A percentile compares a stretch with the other conserved stretches of the same genome.
These are phyloP conservation scores for Eustoma russellianum DNA, from an alignment of 257 asterid genomes.

Conservation along the genomic window DNA sequence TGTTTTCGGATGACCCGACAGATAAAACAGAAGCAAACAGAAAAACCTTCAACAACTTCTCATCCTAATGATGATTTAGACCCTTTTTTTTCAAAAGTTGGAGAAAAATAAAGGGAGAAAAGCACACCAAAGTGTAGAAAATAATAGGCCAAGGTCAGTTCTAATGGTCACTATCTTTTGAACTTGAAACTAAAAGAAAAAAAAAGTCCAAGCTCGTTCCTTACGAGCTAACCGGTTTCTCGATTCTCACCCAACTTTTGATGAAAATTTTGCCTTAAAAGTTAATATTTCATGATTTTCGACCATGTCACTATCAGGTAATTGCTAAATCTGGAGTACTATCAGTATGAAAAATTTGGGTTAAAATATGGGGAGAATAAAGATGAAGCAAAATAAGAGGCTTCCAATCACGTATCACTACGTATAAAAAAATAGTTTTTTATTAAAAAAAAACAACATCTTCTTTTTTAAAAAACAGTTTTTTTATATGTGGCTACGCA, in stretches of 20 bases:
- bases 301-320: constrained; percentile 9
- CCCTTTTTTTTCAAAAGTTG: not conserved
- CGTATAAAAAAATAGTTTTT: too few relatives aligned
- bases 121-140: not conserved
- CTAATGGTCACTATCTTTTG: not conserved
- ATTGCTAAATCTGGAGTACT: not conserved
- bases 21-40: not conserved
- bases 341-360: too few relatives aligned
- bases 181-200: not conserved
- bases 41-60: constrained; percentile 6
- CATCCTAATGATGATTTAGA: constrained; percentile 7
- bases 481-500: too few relatives aligned
- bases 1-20: too few relatives aligned
- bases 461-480: too few relatives aligned
- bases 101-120: not conserved
- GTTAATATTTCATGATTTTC: too few relatives aligned
- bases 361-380: too few relatives aligned
- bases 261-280: not conserved
- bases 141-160: not conserved
- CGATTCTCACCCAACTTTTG: constrained; percentile 1
- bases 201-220: constrained; percentile 5
- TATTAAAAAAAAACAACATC: too few relatives aligned
- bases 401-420: too few relatives aligned
- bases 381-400: too few relatives aligned
- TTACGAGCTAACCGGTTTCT: constrained; percentile 7